Conservation (phyloP, 2,329 filamentous ascomycete genomes). For the Claviceps purpurea region DNA sequence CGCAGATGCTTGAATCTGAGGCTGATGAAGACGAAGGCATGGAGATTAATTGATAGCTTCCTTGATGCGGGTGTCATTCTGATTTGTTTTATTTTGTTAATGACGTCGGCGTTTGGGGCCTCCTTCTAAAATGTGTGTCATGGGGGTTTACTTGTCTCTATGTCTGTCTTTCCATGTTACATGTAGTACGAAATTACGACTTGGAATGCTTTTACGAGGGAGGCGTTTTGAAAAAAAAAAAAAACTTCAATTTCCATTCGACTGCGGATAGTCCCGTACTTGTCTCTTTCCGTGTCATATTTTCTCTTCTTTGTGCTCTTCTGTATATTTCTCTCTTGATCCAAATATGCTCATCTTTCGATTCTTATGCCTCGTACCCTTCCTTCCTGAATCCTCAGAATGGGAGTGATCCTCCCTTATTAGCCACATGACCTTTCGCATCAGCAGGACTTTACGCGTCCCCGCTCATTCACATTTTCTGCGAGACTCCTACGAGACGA, state of each 20-base stretch:
- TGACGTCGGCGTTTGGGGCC: background rate
- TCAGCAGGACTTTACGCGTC: too few species aligned
- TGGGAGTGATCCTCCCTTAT: too few species aligned
- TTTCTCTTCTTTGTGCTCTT: background rate
- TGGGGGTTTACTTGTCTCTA: background rate
- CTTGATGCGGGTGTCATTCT: background rate
- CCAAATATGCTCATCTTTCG: too few species aligned
- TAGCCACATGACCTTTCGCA: too few species aligned
- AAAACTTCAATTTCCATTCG: background rate
- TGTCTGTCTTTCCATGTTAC: background rate
- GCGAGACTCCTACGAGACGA: too few species aligned
- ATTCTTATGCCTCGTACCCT: too few species aligned
- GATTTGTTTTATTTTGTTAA: background rate
- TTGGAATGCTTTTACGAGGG: background rate
- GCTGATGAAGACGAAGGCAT: conserved; percentile 49
- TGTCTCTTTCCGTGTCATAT: background rate
- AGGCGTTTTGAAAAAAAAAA: background rate
- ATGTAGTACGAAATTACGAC: background rate
- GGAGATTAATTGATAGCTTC: conserved; percentile 33
- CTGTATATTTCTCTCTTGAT: too few species aligned
- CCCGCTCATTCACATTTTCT: too few species aligned
- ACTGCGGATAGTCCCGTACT: background rate
- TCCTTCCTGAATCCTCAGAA: too few species aligned
- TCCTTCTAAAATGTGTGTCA: background rate
- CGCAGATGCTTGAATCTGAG: conserved; percentile 43